Evolutionary conservation across 768 basidiomycete species (phyloP), one percentile per base, ranked within the genome.

Genomic region (Russula compacta): DNA sequence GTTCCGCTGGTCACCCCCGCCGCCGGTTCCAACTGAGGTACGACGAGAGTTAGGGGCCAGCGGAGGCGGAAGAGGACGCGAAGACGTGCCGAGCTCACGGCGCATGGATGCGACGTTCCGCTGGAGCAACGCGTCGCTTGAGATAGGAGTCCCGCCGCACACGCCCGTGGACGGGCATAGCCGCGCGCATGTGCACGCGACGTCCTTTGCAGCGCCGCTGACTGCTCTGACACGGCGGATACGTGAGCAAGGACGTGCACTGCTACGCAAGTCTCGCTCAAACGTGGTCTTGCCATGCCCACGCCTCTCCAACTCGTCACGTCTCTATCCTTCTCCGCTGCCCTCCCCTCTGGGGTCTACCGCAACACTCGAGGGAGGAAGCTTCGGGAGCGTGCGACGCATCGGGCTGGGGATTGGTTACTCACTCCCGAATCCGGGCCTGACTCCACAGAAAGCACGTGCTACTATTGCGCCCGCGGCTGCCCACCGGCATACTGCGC

Each of bases 331-430:
- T 21, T 12, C 12, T 19, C 6, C n/a, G 8, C 17, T 19, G 24
- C 12, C 50, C n/a, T 10, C 56, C 39, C 36, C 32, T 4, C 19
- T 33, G 19, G 24, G 11, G 3, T 24, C 29, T 19, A 47, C 33
- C 44, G 35, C 17, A 8, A 46, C 54, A 4, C 35, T 24, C 10
- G 63, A 55, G 33, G 56, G 47, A 17, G 15, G 33, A 5, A 12
- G 44, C 21, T 52, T 64, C 17, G 56, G 60, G 11, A 49, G 66
- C 24, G 64, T 66, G 57, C 59, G 53, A 15, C 64, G 54, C 29
- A 61, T 66, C 21, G 66, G 66, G 24, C 42, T 59, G 21, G 66
- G 66, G 36, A 66, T 66, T 40, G 66, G 66, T 5, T 66, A 61
- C 59, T 58, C 64, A 24, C 64, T 65, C 29, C 57, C 60, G 51